Percentiles rank a stretch among this genome's conserved stretches.
phyloP scores from a whole-genome alignment of 2,329 filamentous ascomycete genomes.

The Curvularia sp. region DNA sequence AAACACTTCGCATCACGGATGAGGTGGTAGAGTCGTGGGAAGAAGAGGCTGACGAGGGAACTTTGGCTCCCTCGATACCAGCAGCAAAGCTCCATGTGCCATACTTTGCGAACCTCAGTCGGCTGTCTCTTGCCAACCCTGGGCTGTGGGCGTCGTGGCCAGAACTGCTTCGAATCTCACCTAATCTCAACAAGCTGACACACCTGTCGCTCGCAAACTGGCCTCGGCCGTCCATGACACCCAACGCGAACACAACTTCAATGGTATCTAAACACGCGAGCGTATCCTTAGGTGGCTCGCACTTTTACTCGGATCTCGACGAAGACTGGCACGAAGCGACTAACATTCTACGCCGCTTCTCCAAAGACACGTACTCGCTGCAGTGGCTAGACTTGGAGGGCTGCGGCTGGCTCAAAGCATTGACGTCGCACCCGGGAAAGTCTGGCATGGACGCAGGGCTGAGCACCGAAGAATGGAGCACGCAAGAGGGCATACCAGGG shows the following conservation, averaged over 20 bases:
- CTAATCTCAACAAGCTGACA: conserved; percentile 63
- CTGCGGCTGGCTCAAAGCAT: conserved; percentile 64
- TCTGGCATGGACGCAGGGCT: conserved; percentile 1
- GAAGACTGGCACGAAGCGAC: conserved; percentile 65
- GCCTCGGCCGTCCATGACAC: conserved; percentile 66
- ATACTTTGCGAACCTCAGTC: conserved; percentile 62
- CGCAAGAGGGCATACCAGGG: conserved; percentile 23
- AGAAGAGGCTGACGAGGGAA: conserved; percentile 43
- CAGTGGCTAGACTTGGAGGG: conserved; percentile 69
- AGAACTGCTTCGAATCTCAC: conserved; percentile 61
- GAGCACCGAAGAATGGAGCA: conserved; percentile 14
- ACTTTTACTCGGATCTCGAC: conserved; percentile 62
- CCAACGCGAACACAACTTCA: conserved; percentile 58
- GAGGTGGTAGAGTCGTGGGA: conserved; percentile 58
- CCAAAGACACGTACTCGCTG: conserved; percentile 63
- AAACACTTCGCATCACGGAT: conserved; percentile 22
- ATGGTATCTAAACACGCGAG: conserved; percentile 54
- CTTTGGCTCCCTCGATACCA: conserved; percentile 7
- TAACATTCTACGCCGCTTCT: conserved; percentile 63
- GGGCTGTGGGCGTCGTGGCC: conserved; percentile 60
- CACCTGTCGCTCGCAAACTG: conserved; percentile 70
- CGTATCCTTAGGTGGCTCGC: conserved; percentile 59
- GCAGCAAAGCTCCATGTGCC: conserved; percentile 31
- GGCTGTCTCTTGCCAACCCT: conserved; percentile 65
- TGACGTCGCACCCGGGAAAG: conserved; percentile 52